These are phyloP conservation scores for Eremothecium coryli DNA, from an alignment of 1,139 yeast genomes.

Conservation along the genomic window DNA sequence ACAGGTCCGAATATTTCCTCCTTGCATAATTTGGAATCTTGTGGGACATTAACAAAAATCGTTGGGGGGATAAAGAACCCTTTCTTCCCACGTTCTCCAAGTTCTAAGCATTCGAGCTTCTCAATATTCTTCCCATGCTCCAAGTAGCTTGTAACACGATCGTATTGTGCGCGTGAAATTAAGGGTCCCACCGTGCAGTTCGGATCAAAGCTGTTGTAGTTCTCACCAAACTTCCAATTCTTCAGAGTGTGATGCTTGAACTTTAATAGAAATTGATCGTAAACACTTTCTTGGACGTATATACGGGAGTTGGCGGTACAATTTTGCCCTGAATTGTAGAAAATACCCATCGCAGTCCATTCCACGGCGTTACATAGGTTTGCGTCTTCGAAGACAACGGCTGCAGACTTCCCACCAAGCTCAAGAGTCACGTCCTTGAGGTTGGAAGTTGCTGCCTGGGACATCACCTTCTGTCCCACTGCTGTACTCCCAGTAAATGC, in stretches of 20 bases:
- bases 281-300: constrained; percentile 59
- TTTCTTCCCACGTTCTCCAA: constrained; percentile 35
- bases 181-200: constrained; percentile 69
- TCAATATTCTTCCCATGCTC: constrained; percentile 59
- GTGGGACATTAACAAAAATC: constrained; percentile 52
- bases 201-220: constrained; percentile 39
- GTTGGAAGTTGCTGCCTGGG: constrained; percentile 49
- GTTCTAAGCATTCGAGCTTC: constrained; percentile 30
- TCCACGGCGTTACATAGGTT: constrained; percentile 73
- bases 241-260: constrained; percentile 41
- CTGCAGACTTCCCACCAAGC: constrained; percentile 88
- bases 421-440: constrained; percentile 76
- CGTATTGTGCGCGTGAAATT: constrained; percentile 54
- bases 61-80: constrained; percentile 66
- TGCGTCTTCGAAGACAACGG: constrained; percentile 61
- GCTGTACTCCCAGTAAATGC: constrained; percentile 58
- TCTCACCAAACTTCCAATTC: constrained; percentile 46
- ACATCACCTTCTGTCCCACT: constrained; percentile 51
- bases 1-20: constrained; percentile 94
- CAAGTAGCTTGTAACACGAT: constrained; percentile 47
- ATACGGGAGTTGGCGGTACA: constrained; percentile 86
- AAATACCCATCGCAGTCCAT: constrained; percentile 78
- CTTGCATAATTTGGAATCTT: constrained; percentile 47
- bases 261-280: constrained; percentile 48
- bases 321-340: constrained; percentile 81